Conservation (phyloP, 805 yeast genomes). For the Kurtzmaniella cleridarum region DNA sequence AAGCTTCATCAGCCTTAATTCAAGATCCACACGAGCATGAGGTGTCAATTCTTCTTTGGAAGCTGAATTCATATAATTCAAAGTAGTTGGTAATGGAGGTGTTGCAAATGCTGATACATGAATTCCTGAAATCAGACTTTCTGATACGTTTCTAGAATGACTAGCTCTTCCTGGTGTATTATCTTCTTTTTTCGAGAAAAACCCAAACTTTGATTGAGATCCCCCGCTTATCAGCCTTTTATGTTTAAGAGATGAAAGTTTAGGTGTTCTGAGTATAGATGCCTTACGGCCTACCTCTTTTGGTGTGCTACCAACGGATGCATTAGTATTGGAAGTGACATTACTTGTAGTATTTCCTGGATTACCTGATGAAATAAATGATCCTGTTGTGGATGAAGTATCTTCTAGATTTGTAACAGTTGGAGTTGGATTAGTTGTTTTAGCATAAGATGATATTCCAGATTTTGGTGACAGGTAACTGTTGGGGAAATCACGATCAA, state of each 20-base stretch:
- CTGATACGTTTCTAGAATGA: conserved; percentile 37
- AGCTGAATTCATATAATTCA: conserved; percentile 14
- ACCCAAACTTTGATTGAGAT: conserved; percentile 24
- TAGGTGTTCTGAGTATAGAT: conserved; percentile 26
- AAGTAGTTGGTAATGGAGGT: conserved; percentile 37
- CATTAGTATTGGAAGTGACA: conserved; percentile 1
- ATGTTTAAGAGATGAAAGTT: conserved; percentile 28
- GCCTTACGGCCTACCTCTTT: conserved; percentile 17
- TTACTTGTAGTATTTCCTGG: not conserved
- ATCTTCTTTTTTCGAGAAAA: conserved; percentile 19
- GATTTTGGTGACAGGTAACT: conserved; percentile 4
- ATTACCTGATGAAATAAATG: not conserved
- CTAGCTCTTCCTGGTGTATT: conserved; percentile 11
- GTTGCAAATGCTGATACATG: conserved; percentile 33
- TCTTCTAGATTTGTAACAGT: conserved; percentile 33
- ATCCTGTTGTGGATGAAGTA: not conserved
- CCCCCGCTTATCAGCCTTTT: conserved; percentile 36
- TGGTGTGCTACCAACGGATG: conserved; percentile 2
- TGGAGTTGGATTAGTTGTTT: conserved; percentile 18
- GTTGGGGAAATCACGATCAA: conserved; percentile 6
- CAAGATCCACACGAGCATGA: conserved; percentile 25
- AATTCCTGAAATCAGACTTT: conserved; percentile 24
- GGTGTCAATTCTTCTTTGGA: conserved; percentile 3
- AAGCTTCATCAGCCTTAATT: conserved; percentile 27
- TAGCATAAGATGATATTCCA: not conserved